Percentiles rank a stretch among this genome's conserved stretches.
Evolutionary conservation across 2,329 filamentous ascomycete species (phyloP).

Genomic region (Fusarium sp.): DNA sequence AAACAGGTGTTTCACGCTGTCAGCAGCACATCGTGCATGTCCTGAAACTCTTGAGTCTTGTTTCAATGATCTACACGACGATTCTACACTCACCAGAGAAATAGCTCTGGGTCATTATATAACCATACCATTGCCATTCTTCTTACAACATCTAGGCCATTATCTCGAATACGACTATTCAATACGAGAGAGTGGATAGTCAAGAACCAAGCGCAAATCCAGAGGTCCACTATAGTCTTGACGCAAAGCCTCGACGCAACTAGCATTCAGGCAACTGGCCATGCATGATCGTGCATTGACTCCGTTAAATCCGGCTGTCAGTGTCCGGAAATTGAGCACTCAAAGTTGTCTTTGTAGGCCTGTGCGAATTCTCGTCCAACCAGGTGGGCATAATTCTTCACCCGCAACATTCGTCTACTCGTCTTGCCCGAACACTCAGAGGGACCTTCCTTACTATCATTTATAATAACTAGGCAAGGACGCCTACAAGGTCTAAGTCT

Average conservation of each 20-base stretch:
- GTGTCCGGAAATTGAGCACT: neutral
- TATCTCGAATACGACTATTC: neutral
- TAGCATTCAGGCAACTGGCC: neutral
- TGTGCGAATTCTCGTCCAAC: neutral
- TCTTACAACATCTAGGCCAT: neutral
- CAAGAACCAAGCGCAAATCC: neutral
- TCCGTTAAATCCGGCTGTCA: neutral
- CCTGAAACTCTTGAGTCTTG: neutral
- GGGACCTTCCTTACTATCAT: too few relatives aligned
- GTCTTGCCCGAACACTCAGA: neutral
- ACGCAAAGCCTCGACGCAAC: neutral
- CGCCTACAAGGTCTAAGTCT: rapidly evolving
- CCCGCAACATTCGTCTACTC: too few relatives aligned
- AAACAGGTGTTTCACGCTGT: neutral
- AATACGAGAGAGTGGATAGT: neutral
- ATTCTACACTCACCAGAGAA: neutral
- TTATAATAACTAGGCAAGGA: too few relatives aligned
- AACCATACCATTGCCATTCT: too few relatives aligned
- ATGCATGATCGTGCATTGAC: neutral
- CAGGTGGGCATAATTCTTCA: neutral
- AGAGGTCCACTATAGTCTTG: neutral
- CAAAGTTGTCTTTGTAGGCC: neutral
- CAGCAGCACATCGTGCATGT: neutral
- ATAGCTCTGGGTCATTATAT: too few relatives aligned
- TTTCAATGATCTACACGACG: neutral